Percentiles rank a stretch among this genome's conserved stretches.
Evolutionary conservation across 2,329 filamentous ascomycete genomes (phyloP).

Genomic region (Cytospora chrysosperma): DNA sequence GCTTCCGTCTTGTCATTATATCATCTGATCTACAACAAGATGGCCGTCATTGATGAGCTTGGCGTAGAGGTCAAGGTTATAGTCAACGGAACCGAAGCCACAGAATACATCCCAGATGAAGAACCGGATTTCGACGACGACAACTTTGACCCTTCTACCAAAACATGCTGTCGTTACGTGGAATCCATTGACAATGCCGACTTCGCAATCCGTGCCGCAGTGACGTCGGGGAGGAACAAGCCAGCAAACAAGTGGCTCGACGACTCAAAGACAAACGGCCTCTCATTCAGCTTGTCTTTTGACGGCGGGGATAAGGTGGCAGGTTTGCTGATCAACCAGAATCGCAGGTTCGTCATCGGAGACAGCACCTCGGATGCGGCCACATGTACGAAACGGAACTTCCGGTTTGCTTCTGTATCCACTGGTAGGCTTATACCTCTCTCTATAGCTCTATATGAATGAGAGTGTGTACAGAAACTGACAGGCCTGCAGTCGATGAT

Average conservation of each 20-base stretch:
- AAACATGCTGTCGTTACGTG: constrained; percentile 28
- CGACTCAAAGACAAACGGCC: constrained; percentile 22
- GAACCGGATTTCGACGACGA: constrained; percentile 19
- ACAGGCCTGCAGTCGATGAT: background rate
- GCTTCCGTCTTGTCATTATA: background rate
- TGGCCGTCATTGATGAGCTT: constrained; percentile 9
- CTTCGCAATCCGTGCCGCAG: constrained; percentile 28
- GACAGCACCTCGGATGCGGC: background rate
- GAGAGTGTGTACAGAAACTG: background rate
- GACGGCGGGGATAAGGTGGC: background rate
- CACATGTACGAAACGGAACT: background rate
- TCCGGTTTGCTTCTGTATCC: constrained; percentile 1
- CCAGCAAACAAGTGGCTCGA: background rate
- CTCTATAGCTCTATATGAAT: no score
- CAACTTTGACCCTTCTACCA: background rate
- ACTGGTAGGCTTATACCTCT: background rate
- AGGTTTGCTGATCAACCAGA: accelerated
- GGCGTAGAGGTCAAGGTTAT: constrained; percentile 10
- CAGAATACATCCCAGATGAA: constrained; percentile 1
- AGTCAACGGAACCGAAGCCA: background rate
- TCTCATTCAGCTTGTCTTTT: background rate
- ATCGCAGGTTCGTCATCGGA: no score
- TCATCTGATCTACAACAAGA: no score
- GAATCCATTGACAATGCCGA: constrained; percentile 31
- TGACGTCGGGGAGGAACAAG: constrained; percentile 5